Percentiles rank a stretch among this genome's conserved stretches.
Conservation (phyloP, 202 grass and related monocot genomes). For the Tripidium arundinaceum region DNA sequence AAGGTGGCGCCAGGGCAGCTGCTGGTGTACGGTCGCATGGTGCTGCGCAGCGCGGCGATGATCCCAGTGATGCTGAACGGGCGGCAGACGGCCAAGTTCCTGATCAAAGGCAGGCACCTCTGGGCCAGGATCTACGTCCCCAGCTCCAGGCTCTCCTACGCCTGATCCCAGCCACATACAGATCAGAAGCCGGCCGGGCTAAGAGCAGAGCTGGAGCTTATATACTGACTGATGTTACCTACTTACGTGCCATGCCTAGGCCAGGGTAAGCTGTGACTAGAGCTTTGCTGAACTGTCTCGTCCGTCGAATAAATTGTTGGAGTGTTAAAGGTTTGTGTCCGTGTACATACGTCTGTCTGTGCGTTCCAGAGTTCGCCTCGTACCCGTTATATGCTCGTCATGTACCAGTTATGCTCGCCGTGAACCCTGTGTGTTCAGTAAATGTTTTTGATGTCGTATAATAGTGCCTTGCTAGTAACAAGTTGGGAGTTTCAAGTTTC, state of each 20-base stretch:
- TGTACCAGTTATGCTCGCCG: neutral
- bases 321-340: neutral
- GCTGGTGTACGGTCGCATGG: conserved; percentile 55
- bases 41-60: conserved; percentile 45
- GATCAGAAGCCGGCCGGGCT: neutral
- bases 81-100: conserved; percentile 47
- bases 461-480: neutral
- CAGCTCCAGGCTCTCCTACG: neutral
- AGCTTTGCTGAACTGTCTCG: neutral
- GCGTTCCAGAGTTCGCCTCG: neutral
- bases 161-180: too few species aligned
- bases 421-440: neutral
- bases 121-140: conserved; percentile 70
- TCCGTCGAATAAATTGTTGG: neutral
- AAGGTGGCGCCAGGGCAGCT: conserved; percentile 35
- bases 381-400: neutral
- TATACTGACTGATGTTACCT: neutral
- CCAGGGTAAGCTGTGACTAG: neutral
- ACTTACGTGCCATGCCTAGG: neutral
- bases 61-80: conserved; percentile 52
- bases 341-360: neutral
- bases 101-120: conserved; percentile 66
- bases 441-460: neutral
- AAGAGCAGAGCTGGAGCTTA: conserved; percentile 6
- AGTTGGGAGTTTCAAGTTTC: neutral